Evolutionary conservation across 2,329 filamentous ascomycete species (phyloP).

Genomic region (Hymenoscyphus scutula): DNA sequence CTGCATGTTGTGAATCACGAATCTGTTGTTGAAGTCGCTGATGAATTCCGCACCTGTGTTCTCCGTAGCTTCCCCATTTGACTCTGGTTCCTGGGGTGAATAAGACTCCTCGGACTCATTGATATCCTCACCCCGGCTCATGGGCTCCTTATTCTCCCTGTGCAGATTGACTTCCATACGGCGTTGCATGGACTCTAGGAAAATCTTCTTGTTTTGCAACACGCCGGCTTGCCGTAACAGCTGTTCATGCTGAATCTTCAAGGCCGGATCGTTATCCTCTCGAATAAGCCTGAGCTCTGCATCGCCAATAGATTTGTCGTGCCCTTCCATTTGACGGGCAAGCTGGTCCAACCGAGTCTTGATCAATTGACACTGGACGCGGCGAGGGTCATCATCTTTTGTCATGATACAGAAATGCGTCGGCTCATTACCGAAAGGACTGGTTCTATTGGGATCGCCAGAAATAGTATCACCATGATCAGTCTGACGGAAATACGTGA

Average conservation of each 20-base stretch:
- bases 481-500: constrained; percentile 96
- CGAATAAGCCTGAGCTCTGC: constrained; percentile 66
- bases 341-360: constrained; percentile 76
- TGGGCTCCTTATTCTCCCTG: constrained; percentile 28
- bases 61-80: constrained; percentile 55
- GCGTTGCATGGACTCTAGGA: constrained; percentile 54
- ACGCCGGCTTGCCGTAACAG: constrained; percentile 54
- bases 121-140: constrained; percentile 36
- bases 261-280: constrained; percentile 49
- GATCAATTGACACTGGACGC: constrained; percentile 84
- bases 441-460: constrained; percentile 78
- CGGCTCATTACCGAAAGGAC: constrained; percentile 87
- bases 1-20: constrained; percentile 96
- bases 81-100: constrained; percentile 37
- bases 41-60: constrained; percentile 76
- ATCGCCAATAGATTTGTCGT: constrained; percentile 70
- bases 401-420: constrained; percentile 97
- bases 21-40: constrained; percentile 96
- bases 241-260: constrained; percentile 60
- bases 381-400: constrained; percentile 80
- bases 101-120: constrained; percentile 39
- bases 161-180: constrained; percentile 35
- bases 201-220: constrained; percentile 55
- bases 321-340: constrained; percentile 72
- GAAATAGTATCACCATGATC: constrained; percentile 80